phyloP scores from a whole-genome alignment of 176 grass and related monocot genomes.

The Otatea glauca region DNA sequence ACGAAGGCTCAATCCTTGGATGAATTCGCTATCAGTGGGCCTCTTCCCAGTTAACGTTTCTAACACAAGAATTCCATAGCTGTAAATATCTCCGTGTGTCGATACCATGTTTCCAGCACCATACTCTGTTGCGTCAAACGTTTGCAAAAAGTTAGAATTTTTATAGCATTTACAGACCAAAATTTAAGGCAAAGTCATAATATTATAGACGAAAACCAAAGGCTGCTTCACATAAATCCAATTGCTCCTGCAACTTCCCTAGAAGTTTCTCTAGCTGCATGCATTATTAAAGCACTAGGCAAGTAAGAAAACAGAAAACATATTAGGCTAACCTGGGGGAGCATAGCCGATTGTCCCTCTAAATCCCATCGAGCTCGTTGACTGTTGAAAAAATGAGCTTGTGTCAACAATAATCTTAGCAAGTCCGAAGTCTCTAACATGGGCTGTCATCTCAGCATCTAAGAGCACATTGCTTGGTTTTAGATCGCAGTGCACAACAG shows the following conservation, averaged over 20 bases:
- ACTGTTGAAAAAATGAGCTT: not conserved
- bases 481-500: constrained; percentile 23
- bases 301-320: too few species aligned
- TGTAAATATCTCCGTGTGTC: too few species aligned
- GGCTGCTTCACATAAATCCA: not conserved
- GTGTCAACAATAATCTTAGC: not conserved
- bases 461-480: constrained; percentile 38
- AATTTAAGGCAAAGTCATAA: too few species aligned
- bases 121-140: too few species aligned
- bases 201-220: not conserved
- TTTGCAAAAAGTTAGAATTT: too few species aligned
- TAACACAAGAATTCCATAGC: too few species aligned
- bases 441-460: constrained; percentile 15
- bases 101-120: too few species aligned
- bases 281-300: not conserved
- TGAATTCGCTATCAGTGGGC: constrained; percentile 37
- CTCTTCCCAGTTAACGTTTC: not conserved
- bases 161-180: too few species aligned
- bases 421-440: constrained; percentile 23
- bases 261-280: not conserved
- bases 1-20: not conserved
- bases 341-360: constrained; percentile 43
- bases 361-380: not conserved
- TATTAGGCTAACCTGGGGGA: not conserved
- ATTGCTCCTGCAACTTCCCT: not conserved